These are phyloP conservation scores for Metschnikowia bowlesiae DNA, from an alignment of 805 yeast species.

Conservation along the genomic window DNA sequence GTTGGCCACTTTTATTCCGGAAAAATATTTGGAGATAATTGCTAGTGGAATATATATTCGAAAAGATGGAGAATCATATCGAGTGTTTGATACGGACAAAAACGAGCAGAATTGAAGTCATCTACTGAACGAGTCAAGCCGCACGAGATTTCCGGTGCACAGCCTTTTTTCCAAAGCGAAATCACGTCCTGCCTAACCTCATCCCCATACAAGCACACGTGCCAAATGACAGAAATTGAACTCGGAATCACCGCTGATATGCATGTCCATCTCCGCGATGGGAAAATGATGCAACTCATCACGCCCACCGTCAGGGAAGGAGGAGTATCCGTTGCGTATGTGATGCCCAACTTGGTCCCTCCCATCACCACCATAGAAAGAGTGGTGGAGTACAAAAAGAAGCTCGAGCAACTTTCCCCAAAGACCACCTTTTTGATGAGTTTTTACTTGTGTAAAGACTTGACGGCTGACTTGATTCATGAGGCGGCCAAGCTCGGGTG, in stretches of 20 bases:
- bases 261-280: conserved; percentile 96
- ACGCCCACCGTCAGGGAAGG: conserved; percentile 89
- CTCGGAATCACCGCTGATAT: conserved; percentile 80
- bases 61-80: neutral
- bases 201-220: neutral
- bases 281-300: conserved; percentile 84
- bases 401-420: conserved; percentile 65
- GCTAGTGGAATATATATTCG: neutral
- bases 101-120: neutral
- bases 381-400: conserved; percentile 64
- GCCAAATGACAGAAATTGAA: conserved; percentile 33
- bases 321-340: conserved; percentile 84
- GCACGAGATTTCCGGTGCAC: neutral
- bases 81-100: neutral
- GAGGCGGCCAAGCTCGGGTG: conserved; percentile 68
- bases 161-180: conserved; percentile 1
- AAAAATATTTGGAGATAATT: neutral
- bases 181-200: neutral
- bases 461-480: conserved; percentile 82
- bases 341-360: conserved; percentile 95
- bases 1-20: neutral
- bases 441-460: conserved; percentile 68
- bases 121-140: neutral
- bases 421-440: conserved; percentile 88
- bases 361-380: conserved; percentile 77